Evolutionary conservation across 2,329 filamentous ascomycete genomes (phyloP).

Genomic region (Aspergillus japonicus): DNA sequence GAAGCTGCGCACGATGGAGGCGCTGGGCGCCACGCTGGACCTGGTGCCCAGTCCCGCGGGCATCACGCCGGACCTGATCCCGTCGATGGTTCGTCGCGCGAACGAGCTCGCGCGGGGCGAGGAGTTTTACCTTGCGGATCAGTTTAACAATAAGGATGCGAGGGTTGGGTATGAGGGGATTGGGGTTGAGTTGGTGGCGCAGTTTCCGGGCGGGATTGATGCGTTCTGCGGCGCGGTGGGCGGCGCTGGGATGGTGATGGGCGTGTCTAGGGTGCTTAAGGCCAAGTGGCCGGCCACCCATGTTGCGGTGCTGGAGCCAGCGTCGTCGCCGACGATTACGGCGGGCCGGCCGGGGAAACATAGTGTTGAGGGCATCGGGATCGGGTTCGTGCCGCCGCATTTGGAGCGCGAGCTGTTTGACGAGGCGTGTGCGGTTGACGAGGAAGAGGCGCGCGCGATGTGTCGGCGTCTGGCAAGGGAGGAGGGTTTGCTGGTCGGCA

Average conservation of each 20-base stretch:
- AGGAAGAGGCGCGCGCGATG: too few species aligned
- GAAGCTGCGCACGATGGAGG: too few species aligned
- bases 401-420: too few species aligned
- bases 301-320: constrained; percentile 17
- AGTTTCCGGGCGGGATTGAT: constrained; percentile 15
- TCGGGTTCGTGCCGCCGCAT: too few species aligned
- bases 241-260: constrained; percentile 16
- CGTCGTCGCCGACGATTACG: too few species aligned
- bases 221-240: constrained; percentile 17
- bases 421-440: too few species aligned
- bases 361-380: too few species aligned
- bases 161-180: constrained; percentile 13
- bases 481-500: too few species aligned
- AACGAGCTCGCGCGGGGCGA: neutral
- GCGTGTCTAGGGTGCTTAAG: constrained; percentile 12
- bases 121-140: constrained; percentile 10
- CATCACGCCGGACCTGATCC: constrained; percentile 10
- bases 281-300: neutral
- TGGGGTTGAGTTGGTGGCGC: constrained; percentile 12
- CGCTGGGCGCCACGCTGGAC: too few species aligned
- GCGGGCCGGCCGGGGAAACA: too few species aligned
- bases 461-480: too few species aligned
- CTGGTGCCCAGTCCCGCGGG: too few species aligned
- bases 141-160: constrained; percentile 15
- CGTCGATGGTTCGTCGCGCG: constrained; percentile 10